A percentile compares a stretch with the other conserved stretches of the same genome.
Conservation (phyloP, 2,329 filamentous ascomycete species). For the Penicillium janthinellum region DNA sequence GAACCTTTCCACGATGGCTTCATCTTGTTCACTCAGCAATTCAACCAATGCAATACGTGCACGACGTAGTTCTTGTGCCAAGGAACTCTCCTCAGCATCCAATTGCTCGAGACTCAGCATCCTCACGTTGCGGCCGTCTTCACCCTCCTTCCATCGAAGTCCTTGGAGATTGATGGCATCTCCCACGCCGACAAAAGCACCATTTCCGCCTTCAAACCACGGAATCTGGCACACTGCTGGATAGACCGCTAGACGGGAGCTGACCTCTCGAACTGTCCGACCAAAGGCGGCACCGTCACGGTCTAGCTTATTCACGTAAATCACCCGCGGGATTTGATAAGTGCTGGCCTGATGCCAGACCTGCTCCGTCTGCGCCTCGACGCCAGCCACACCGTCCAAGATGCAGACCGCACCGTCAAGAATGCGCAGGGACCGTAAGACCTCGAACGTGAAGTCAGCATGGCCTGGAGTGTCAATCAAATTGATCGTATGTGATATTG, state of each 20-base stretch:
- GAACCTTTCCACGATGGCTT: conserved; percentile 80
- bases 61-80: conserved; percentile 69
- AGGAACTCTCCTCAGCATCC: conserved; percentile 49
- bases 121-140: conserved; percentile 65
- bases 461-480: conserved; percentile 96
- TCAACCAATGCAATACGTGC: conserved; percentile 81
- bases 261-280: conserved; percentile 82
- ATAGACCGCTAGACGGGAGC: conserved; percentile 75
- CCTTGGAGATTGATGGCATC: conserved; percentile 77
- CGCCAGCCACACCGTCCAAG: conserved; percentile 86
- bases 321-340: conserved; percentile 79
- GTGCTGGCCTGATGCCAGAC: conserved; percentile 90
- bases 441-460: conserved; percentile 96
- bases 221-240: conserved; percentile 93
- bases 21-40: conserved; percentile 83
- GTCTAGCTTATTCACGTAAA: conserved; percentile 84
- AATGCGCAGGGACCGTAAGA: conserved; percentile 83
- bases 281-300: conserved; percentile 80
- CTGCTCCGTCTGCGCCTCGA: conserved; percentile 95
- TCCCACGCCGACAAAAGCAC: conserved; percentile 77
- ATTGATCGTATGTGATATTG: conserved; percentile 71
- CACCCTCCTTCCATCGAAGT: conserved; percentile 69
- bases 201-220: conserved; percentile 78
- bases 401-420: conserved; percentile 92
- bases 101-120: conserved; percentile 59